Evolutionary conservation across 2,329 filamentous ascomycete species (phyloP).

Genomic region (Pseudogymnoascus pannorum): DNA sequence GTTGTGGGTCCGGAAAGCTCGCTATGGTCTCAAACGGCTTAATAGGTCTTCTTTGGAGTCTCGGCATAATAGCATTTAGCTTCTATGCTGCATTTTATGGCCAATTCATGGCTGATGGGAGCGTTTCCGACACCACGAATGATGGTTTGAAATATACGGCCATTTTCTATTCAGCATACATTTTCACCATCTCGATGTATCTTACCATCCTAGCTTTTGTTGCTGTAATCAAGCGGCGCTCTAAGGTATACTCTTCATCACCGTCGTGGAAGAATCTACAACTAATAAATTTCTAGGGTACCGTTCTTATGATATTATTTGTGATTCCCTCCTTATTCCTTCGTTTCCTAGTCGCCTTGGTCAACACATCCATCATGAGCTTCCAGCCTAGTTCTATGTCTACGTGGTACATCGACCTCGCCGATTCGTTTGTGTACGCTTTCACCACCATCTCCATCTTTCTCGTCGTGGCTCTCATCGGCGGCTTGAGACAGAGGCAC

Average conservation of each 20-base stretch:
- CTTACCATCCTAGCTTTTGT: conserved; percentile 8
- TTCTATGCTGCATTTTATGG: neutral
- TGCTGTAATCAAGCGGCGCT: neutral
- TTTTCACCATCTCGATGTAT: conserved; percentile 18
- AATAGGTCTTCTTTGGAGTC: conserved; percentile 18
- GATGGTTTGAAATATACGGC: neutral
- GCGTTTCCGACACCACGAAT: neutral
- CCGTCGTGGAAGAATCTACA: neutral
- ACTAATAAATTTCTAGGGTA: neutral
- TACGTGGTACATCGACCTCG: neutral
- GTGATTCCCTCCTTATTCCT: neutral
- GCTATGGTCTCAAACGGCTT: neutral
- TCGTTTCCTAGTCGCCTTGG: neutral
- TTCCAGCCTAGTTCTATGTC: neutral
- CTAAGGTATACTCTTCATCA: neutral
- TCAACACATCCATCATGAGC: neutral
- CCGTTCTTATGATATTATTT: neutral
- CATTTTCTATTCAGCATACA: conserved; percentile 10
- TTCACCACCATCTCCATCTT: neutral
- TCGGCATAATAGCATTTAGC: neutral
- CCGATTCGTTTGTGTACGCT: neutral
- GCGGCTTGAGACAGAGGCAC: neutral
- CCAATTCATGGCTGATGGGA: neutral
- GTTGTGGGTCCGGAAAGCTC: neutral
- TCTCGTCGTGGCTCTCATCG: neutral